A percentile compares a stretch with the other conserved stretches of the same genome.
These are phyloP conservation scores for Schwanniomyces occidentalis DNA, from an alignment of 805 yeast genomes.

Conservation along the genomic window DNA sequence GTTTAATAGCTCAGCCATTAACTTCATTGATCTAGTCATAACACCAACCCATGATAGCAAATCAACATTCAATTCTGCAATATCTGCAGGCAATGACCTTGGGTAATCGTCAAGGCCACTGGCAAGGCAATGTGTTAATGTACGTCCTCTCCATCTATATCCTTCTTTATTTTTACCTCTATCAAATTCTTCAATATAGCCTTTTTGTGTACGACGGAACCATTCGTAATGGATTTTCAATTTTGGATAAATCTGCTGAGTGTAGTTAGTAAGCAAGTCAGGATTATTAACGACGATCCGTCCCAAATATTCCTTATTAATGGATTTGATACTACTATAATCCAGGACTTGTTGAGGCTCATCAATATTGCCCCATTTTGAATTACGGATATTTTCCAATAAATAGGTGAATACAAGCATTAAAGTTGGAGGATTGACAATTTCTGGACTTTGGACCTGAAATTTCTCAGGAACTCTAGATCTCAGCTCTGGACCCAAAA, in stretches of 20 bases:
- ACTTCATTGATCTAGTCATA: constrained; percentile 80
- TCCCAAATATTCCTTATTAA: constrained; percentile 35
- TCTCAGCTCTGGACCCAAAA: constrained; percentile 88
- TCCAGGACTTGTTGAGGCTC: constrained; percentile 26
- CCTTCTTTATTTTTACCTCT: constrained; percentile 57
- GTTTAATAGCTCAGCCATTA: constrained; percentile 65
- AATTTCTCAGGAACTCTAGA: constrained; percentile 83
- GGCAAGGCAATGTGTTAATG: constrained; percentile 80
- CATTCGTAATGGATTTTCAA: constrained; percentile 77
- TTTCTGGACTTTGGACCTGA: constrained; percentile 80
- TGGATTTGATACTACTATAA: constrained; percentile 15
- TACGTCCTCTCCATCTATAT: constrained; percentile 93
- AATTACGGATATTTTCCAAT: constrained; percentile 31
- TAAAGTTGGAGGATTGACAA: constrained; percentile 95
- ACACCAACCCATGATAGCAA: constrained; percentile 90
- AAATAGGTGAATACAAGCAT: constrained; percentile 68
- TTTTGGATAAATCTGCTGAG: constrained; percentile 70
- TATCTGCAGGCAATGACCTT: constrained; percentile 74
- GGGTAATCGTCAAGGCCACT: constrained; percentile 97
- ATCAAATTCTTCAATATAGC: constrained; percentile 70
- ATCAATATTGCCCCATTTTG: constrained; percentile 12
- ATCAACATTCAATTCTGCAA: constrained; percentile 90
- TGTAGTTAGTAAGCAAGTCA: constrained; percentile 57
- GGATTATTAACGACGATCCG: constrained; percentile 58
- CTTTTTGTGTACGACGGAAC: constrained; percentile 81